Evolutionary conservation across 2,329 filamentous ascomycete genomes (phyloP).

Genomic region (Alternaria sp.): DNA sequence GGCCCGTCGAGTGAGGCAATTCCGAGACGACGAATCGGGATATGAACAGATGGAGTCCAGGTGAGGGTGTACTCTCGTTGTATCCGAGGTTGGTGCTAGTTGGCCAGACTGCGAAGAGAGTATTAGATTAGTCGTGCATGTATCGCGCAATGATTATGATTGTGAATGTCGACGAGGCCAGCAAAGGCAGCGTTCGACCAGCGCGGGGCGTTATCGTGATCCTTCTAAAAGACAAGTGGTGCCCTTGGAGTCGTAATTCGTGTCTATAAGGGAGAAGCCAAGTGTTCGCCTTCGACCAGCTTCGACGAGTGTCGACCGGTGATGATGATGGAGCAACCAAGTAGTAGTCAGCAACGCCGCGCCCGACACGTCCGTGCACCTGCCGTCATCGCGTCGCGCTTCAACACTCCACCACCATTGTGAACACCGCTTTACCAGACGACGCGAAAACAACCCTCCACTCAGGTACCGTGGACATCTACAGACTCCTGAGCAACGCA

Average conservation of each 20-base stretch:
- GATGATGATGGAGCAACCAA: constrained; percentile 11
- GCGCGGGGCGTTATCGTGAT: background rate
- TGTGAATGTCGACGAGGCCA: constrained; percentile 7
- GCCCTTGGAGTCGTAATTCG: constrained; percentile 3
- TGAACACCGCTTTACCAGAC: background rate
- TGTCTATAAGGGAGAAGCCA: background rate
- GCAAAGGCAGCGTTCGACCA: constrained; percentile 5
- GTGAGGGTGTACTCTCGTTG: background rate
- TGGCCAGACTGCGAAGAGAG: background rate
- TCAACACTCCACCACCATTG: background rate
- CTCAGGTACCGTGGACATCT: background rate
- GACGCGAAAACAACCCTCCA: background rate
- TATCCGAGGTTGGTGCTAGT: too few species aligned
- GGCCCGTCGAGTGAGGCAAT: background rate
- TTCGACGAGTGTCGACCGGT: constrained; percentile 15
- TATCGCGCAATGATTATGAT: constrained; percentile 8
- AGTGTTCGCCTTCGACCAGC: constrained; percentile 8
- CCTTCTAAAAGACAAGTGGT: background rate
- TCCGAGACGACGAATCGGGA: background rate
- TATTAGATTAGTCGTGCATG: constrained; percentile 15
- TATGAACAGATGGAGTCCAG: background rate
- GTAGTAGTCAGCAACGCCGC: constrained; percentile 19
- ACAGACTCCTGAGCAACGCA: background rate
- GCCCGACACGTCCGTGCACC: constrained; percentile 10
- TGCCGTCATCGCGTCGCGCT: constrained; percentile 15